phyloP scores from a whole-genome alignment of 495 filamentous ascomycete genomes.

The Chaetomium fimeti region DNA sequence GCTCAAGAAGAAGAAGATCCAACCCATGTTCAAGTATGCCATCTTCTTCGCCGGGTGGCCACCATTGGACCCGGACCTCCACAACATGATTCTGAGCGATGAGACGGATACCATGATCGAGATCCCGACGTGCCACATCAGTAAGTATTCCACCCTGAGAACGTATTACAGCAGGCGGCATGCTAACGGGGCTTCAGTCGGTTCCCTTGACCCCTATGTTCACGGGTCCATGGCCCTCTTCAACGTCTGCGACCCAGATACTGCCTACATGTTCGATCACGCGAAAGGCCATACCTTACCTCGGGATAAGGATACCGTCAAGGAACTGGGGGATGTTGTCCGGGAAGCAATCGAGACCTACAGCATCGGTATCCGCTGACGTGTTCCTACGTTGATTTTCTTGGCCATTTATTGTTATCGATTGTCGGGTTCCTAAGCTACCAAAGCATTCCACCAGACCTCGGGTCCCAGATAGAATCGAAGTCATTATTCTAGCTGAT shows the following conservation, averaged over 20 bases:
- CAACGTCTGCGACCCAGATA: conserved; percentile 58
- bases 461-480: background rate
- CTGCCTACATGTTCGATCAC: conserved; percentile 58
- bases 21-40: conserved; percentile 54
- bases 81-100: conserved; percentile 50
- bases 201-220: conserved; percentile 57
- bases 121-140: conserved; percentile 59
- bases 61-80: conserved; percentile 49
- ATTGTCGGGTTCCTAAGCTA: background rate
- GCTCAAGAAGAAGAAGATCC: conserved; percentile 45
- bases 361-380: conserved; percentile 31
- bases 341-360: conserved; percentile 39
- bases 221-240: conserved; percentile 57
- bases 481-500: background rate
- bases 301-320: conserved; percentile 50
- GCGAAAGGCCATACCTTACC: conserved; percentile 58
- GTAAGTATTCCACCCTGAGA: conserved; percentile 33
- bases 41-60: conserved; percentile 61
- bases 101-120: conserved; percentile 52
- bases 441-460: background rate
- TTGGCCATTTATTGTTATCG: background rate
- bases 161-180: background rate
- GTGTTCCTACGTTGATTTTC: background rate
- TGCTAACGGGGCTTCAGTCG: conserved; percentile 37
- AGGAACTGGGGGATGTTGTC: conserved; percentile 50